Conservation (phyloP, 2,329 filamentous ascomycete species). For the Aspergillus pseudoviridinutans region DNA sequence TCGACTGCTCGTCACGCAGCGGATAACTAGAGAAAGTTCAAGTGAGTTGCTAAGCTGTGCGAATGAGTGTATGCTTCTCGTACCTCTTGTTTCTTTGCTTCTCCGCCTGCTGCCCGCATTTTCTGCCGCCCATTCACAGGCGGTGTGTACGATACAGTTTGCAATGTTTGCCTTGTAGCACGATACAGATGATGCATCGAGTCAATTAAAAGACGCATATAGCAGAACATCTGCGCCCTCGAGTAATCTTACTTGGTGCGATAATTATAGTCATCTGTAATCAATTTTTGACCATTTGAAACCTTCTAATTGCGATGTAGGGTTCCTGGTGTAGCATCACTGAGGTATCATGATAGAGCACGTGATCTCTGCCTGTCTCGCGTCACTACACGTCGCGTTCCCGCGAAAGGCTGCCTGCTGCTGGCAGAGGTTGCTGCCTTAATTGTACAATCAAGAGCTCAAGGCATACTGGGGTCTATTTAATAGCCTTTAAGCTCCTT, state of each 20-base stretch:
- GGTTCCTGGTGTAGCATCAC: neutral
- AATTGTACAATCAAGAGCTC: neutral
- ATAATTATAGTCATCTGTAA: too few species aligned
- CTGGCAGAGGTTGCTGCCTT: conserved; percentile 5
- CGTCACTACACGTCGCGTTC: conserved; percentile 21
- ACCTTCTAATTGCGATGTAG: neutral
- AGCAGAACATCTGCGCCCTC: neutral
- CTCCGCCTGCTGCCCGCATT: conserved; percentile 17
- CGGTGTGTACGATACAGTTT: conserved; percentile 13
- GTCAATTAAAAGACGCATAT: neutral
- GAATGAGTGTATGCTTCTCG: neutral
- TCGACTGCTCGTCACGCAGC: neutral
- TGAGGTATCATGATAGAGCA: neutral
- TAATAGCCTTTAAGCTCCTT: neutral
- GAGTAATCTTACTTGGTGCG: too few species aligned
- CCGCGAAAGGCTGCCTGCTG: conserved; percentile 6
- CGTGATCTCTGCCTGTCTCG: conserved; percentile 16
- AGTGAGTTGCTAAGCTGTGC: neutral
- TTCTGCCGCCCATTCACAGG: conserved; percentile 22
- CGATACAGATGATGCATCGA: neutral
- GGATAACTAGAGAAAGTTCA: neutral
- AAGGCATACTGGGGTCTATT: neutral
- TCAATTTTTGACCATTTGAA: neutral
- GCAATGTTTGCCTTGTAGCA: conserved; percentile 1
- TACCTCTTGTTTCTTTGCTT: neutral